Evolutionary conservation across 495 filamentous ascomycete genomes (phyloP).

Genomic region (Aspergillus haitiensis): DNA sequence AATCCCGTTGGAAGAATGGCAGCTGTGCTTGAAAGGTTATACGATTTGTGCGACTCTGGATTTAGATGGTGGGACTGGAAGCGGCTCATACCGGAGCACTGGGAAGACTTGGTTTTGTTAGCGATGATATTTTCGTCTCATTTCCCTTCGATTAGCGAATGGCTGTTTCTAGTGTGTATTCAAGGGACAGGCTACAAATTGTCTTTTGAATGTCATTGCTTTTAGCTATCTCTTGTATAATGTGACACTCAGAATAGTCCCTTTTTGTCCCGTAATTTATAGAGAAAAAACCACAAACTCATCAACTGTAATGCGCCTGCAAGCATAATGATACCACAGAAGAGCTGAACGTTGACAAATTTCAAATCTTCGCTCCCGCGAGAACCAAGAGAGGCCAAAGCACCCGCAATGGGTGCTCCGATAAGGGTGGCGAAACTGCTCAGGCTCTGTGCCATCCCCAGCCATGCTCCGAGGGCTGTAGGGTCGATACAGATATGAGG

Average conservation of each 20-base stretch:
- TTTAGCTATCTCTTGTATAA: background rate
- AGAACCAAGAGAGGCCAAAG: slow-evolving; percentile 34
- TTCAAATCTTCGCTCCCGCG: slow-evolving; percentile 26
- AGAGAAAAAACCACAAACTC: slow-evolving; percentile 26
- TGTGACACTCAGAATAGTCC: slow-evolving; percentile 19
- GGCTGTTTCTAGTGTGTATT: background rate
- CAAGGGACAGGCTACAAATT: background rate
- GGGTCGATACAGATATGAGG: slow-evolving; percentile 64
- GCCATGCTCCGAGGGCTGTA: slow-evolving; percentile 59
- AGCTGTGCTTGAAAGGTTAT: no score
- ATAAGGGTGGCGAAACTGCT: slow-evolving; percentile 65
- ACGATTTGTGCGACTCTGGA: slow-evolving; percentile 16
- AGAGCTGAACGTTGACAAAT: slow-evolving; percentile 28
- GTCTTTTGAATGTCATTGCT: background rate
- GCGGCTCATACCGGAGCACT: slow-evolving; percentile 15
- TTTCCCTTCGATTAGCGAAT: background rate
- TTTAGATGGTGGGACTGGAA: slow-evolving; percentile 12
- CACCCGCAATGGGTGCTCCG: slow-evolving; percentile 67
- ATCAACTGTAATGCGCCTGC: slow-evolving; percentile 22
- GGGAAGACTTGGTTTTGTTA: slow-evolving; percentile 20
- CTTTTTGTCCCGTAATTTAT: slow-evolving; percentile 24
- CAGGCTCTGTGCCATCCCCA: slow-evolving; percentile 74
- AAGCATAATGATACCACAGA: slow-evolving; percentile 28
- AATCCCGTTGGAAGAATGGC: no score
- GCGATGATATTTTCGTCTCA: slow-evolving; percentile 3